These are phyloP conservation scores for Colletotrichum cereale DNA, from an alignment of 2,329 filamentous ascomycete genomes.

Conservation along the genomic window DNA sequence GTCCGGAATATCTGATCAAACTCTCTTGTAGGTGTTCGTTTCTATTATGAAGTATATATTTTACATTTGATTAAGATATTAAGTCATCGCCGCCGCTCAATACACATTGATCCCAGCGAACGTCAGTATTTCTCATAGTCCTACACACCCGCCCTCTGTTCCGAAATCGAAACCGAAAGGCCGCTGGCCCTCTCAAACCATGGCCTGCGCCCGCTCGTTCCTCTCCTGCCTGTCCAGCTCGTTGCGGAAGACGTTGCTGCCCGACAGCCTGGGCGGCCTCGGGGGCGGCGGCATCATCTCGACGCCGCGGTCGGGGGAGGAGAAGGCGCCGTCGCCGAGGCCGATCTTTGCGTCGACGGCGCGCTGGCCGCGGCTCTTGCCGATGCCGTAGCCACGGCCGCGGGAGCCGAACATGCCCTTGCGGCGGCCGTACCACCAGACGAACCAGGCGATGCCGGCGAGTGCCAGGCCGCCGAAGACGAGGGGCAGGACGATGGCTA, in stretches of 20 bases:
- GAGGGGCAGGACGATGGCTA: constrained; percentile 36
- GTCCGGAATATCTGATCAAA: background rate
- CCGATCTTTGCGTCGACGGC: constrained; percentile 22
- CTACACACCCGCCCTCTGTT: background rate
- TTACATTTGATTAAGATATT: constrained; percentile 3
- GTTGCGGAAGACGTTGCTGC: constrained; percentile 35
- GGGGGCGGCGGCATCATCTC: constrained; percentile 39
- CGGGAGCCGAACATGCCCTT: constrained; percentile 34
- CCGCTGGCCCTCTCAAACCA: constrained; percentile 3
- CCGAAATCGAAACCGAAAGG: background rate
- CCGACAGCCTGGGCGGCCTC: constrained; percentile 14
- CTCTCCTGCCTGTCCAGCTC: constrained; percentile 39
- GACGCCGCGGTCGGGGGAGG: constrained; percentile 32
- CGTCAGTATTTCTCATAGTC: background rate
- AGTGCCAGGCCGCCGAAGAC: constrained; percentile 34
- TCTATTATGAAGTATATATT: background rate
- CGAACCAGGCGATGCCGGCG: constrained; percentile 28
- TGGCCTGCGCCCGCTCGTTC: constrained; percentile 21
- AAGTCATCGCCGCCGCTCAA: background rate
- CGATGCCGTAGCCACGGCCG: constrained; percentile 37
- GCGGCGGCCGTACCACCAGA: constrained; percentile 35
- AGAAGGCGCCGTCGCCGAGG: constrained; percentile 28
- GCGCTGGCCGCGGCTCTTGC: constrained; percentile 37
- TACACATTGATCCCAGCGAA: background rate
- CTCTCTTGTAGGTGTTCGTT: background rate